Base-by-base conservation (phyloP, 352 stramenopile genomes). In the Phytophthora megakarya region DNA sequence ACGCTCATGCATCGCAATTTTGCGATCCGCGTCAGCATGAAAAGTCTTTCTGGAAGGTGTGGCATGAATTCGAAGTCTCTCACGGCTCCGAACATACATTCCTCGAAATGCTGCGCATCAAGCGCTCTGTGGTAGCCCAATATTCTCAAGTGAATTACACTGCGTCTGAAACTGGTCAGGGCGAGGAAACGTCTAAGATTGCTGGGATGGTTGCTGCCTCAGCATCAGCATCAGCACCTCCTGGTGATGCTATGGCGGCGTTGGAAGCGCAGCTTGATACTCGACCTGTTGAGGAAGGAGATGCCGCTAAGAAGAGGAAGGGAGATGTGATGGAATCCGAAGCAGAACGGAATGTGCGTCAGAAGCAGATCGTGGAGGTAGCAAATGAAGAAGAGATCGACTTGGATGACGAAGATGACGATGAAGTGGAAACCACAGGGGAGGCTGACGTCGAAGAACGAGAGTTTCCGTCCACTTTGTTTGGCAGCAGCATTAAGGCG, bases 21-120 rank as follows among this genome's bases (percentile, higher is more conserved):
- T 98, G 96, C 38, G 97, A 99, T 75, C 97, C 97, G 3, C 82
- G 95, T n/a, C 80, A 88, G 23, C 82, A 98, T 61, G 88, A 97
- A 55, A 84, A 80, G 3, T 85, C 88, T 25, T 99, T 99, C 69
- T 99, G 98, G 98, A 91, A 90, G 28, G 67, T 90, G 12, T 99
- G 98, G 98, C 84, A 97, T 66, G 92, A 98, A 15, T 98, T 98
- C 60, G 95, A 98, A 65, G 90, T 98, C 11, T 86, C 91, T 10
- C 90, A 99, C 70, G 98, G 98, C 15, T 92, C 84, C 57, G 97
- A 99, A 71, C 97, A 99, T 54, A 99, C 97, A 13, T 99, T 99
- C 78, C 73, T 97, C 18, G 97, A 99, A 65, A 99, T 99, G 97
- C 76, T 99, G 19, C 90, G 97, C 11, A 94, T 99, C 49, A 99